Evolutionary conservation across 1,139 yeast species (phyloP), one percentile per base, ranked within the genome.

Genomic region (Diutina mesorugosa): DNA sequence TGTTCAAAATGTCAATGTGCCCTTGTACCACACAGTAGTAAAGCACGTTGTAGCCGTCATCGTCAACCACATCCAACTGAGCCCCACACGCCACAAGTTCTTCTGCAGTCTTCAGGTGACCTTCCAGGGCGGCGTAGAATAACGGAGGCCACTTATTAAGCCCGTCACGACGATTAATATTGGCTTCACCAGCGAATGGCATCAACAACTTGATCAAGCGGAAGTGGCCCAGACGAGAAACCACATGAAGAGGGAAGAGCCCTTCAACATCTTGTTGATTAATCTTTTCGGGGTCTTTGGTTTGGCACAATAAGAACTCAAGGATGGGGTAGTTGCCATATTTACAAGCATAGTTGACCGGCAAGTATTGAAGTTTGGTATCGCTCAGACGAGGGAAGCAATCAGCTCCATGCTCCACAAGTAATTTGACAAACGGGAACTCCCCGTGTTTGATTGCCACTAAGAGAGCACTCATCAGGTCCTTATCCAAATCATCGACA

Each of bases 11-110:
- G 28, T 76, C 80, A 50, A 90, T 82, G 66, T 90, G 93, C 16
- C 99, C 98, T 67, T 91, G 97, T 80, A 96, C 89, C 35, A 91
- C 87, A 54, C 98, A 93, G 66, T 91, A 89, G 67, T 88, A 93
- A 55, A 91, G 72, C 0, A 96, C 96, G 58, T 87, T 82, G 63
- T 80, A 81, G 2, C 93, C 90, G 61, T 90, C 90, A 60, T 86
- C 95, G 69, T 93, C 99, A n/a, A 82, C 75, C 21, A 87, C 69
- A 60, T 81, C 80, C 57, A 86, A 77, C 58, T 81, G 79, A 0
- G 97, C 97, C 4, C 93, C 90, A 57, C 77, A 80, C 45, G 80
- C 79, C 16, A 93, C 79, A 57, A 93, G 75, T 55, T 83, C 89
- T 60, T 78, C 78, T 0, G 95, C 86, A 1, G 95, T 83, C 54